These are phyloP conservation scores for Hyphopichia burtonii DNA, from an alignment of 1,139 yeast genomes.

Conservation along the genomic window DNA sequence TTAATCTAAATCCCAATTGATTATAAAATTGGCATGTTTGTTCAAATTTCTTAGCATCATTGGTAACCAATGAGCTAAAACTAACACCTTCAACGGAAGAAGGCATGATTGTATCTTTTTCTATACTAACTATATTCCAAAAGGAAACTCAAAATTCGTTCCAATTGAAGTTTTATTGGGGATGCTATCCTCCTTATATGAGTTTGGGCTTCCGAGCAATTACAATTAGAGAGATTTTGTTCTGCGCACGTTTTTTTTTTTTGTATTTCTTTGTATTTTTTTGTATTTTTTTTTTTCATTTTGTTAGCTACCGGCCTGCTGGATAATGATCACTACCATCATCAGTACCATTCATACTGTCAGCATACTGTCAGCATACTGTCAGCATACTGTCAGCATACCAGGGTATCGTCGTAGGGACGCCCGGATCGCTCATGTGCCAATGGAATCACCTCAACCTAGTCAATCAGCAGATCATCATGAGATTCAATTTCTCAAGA, in stretches of 20 bases:
- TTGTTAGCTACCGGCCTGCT: too few species aligned
- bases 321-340: too few species aligned
- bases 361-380: too few species aligned
- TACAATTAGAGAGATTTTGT: background rate
- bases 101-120: slow-evolving; percentile 7
- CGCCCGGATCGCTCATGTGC: too few species aligned
- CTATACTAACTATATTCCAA: too few species aligned
- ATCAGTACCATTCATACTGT: too few species aligned
- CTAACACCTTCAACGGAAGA: slow-evolving; percentile 21
- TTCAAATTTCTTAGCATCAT: slow-evolving; percentile 45
- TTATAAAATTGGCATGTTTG: slow-evolving; percentile 53
- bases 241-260: background rate
- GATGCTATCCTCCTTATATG: background rate
- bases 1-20: slow-evolving; percentile 56
- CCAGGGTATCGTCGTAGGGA: too few species aligned
- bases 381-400: too few species aligned
- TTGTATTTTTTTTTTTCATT: background rate
- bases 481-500: background rate
- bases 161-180: background rate
- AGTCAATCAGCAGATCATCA: too few species aligned
- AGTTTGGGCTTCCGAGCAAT: background rate
- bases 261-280: background rate
- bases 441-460: too few species aligned
- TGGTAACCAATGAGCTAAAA: slow-evolving; percentile 61
- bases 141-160: background rate